Evolutionary conservation across 2,329 filamentous ascomycete genomes (phyloP), one percentile per base, ranked within the genome.

Genomic region (Fusarium sp.): DNA sequence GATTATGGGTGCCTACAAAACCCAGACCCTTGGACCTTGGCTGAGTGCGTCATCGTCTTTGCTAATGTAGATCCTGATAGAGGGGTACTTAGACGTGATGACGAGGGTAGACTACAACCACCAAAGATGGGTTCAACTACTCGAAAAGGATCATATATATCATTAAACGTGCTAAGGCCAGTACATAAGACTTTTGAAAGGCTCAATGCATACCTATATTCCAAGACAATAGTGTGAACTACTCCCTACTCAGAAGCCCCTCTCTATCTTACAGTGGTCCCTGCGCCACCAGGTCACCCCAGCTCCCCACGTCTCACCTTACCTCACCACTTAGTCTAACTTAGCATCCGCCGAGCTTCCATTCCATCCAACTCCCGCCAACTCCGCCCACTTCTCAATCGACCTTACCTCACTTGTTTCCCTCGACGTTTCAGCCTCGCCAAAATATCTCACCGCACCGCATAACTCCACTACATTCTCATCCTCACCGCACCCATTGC

Each of bases 31-130:
- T 17, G 18, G 35, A 27, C 27, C 51, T 66, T 61, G 40, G 36
- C 25, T 18, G 4, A 52, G 57, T 69, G 66, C 66, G 66, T 69
- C 62, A 69, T 69, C 53, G 58, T 63, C 46, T 50, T 46, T 51
- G 35, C 14, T 9, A 15, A 35, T 36, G 63, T 64, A 64, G 61
- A 64, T 69, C 53, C 9, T 53, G 48, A 13, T 66, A 58, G 47
- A 58, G 66, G 25, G 45, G 39, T 57, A 69, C 66, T 25, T 17
- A 1, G 27, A 1, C 4, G 36, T 11, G 18, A 35, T 31, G 4
- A 11, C 4, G 17, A 35, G 25, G 4, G 4, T 5, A 3, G 1
- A 11, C n/a, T 25, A 39, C 6, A 14, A 2, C 15, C 18, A 11
- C 14, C 11, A 11, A 25, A 3, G 2, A 14, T 7, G 0, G 0